Evolutionary conservation across 306 rosid species (phyloP).

Genomic region (Vigna hirtella): DNA sequence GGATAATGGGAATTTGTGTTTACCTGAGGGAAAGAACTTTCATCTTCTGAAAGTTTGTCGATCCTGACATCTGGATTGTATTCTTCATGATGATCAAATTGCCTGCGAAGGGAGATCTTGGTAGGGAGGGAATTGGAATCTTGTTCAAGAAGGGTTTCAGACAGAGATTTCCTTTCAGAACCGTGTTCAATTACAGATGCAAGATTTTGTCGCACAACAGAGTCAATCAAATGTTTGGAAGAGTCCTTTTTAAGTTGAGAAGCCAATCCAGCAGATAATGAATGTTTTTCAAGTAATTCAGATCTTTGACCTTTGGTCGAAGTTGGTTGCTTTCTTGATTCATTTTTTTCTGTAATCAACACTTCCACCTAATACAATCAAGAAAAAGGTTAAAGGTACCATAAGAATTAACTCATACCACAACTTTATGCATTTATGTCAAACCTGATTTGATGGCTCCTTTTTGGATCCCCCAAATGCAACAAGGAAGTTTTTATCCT

Average conservation of each 20-base stretch:
- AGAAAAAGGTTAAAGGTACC: conserved; percentile 1
- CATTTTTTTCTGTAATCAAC: conserved; percentile 73
- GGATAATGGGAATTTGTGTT: conserved; percentile 22
- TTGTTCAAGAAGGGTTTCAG: conserved; percentile 61
- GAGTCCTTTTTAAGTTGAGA: conserved; percentile 62
- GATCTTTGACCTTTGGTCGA: conserved; percentile 59
- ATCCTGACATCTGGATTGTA: conserved; percentile 55
- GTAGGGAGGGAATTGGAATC: conserved; percentile 63
- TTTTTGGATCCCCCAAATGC: conserved; percentile 97
- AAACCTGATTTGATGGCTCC: conserved; percentile 94
- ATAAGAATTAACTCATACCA: conserved; percentile 21
- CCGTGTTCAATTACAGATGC: conserved; percentile 82
- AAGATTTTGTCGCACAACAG: conserved; percentile 64
- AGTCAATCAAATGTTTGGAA: conserved; percentile 58
- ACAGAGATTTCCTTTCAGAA: conserved; percentile 91
- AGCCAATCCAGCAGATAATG: conserved; percentile 57
- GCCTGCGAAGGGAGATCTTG: conserved; percentile 75
- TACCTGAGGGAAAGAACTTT: conserved; percentile 66
- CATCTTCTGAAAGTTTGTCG: conserved; percentile 65
- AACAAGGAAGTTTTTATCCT: conserved; percentile 90
- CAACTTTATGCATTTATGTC: conserved; percentile 8
- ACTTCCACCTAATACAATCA: conserved; percentile 75
- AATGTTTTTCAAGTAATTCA: conserved; percentile 53
- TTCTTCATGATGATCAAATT: conserved; percentile 76
- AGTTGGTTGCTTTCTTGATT: conserved; percentile 57